Conservation (phyloP, 208 protist species). For the Crithidia expoeki region DNA sequence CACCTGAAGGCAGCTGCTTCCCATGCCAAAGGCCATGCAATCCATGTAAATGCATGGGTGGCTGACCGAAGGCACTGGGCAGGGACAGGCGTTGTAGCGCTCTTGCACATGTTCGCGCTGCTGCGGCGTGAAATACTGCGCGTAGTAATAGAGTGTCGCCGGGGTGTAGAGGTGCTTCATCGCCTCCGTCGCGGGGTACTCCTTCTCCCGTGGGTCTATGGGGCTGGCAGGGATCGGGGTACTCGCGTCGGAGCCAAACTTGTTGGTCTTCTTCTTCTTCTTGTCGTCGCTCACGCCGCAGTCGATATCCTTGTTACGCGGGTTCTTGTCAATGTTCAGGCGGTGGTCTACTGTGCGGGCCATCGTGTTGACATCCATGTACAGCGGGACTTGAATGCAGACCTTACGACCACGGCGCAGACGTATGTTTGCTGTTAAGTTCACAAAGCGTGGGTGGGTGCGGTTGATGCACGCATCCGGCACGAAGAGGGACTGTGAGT, state of each 20-base stretch:
- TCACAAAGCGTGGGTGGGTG: conserved; percentile 96
- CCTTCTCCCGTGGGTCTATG: conserved; percentile 39
- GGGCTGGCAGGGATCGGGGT: conserved; percentile 8
- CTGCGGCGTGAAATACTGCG: conserved; percentile 85
- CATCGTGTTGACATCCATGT: conserved; percentile 93
- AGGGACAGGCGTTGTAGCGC: conserved; percentile 83
- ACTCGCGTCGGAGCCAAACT: conserved; percentile 33
- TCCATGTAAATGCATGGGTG: conserved; percentile 98
- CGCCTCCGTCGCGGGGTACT: conserved; percentile 49
- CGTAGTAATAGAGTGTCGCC: conserved; percentile 89
- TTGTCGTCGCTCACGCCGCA: conserved; percentile 52
- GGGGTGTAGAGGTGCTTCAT: conserved; percentile 86
- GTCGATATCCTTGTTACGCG: conserved; percentile 83
- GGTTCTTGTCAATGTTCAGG: conserved; percentile 80
- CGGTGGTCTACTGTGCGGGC: conserved; percentile 70
- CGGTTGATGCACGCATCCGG: conserved; percentile 97
- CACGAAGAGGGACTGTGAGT: conserved; percentile 94
- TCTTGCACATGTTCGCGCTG: conserved; percentile 73
- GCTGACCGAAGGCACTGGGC: conserved; percentile 80
- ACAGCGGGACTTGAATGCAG: conserved; percentile 97
- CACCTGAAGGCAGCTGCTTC: conserved; percentile 97
- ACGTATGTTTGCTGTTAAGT: conserved; percentile 96
- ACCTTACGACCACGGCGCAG: conserved; percentile 95
- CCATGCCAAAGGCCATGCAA: conserved; percentile 99
- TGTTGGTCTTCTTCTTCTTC: conserved; percentile 58